Evolutionary conservation across 179 eudicot species (phyloP), one percentile per base, ranked within the genome.

Genomic region (Nepenthes alata): DNA sequence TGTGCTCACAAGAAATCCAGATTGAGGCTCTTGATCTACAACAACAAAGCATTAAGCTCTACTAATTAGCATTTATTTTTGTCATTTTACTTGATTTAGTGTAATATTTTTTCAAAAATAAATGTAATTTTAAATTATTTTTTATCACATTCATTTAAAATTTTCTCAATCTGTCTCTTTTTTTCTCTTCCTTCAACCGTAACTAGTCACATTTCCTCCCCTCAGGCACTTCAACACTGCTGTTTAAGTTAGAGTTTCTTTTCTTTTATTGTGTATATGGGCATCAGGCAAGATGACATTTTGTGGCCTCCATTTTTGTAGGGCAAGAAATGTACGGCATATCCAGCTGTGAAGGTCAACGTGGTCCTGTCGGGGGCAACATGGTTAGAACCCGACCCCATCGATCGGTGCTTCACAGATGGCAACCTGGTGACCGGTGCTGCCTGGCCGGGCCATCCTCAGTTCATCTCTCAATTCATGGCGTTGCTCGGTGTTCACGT

Each of bases 381-480:
- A 8, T 93, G 98, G 98, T 51, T 93, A 72, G 96, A 93, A 74
- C 96, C 98, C 2, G 87, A 83, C 11, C 96, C 98, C 7, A 89
- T 93, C 60, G 73, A 78, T 57, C 79, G 95, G 37, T 93, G 96
- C 79, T 93, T 80, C 71, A 93, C 95, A 0, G 96, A 93, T 70
- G 93, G 95, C 53, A 93, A 93, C 78, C 70, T 93, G 70, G 96
- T 93, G 14, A 93, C 98, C 0, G 98, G 95, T 72, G 95, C 98
- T 60, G 98, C 98, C 57, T 93, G 98, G 98, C 98, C 96, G 1
- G 98, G 89, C 11, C 98, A 93, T 74, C 98, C 98, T 3, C 86
- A 89, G 72, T 93, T 93, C 65, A 66, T 93, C 55, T 81, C 96
- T 52, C 98, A 93, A 75, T 77, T 93, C 47, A 89, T 93, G 98